Base-by-base conservation (phyloP, 805 yeast genomes). In the Monosporozyma aquatica region DNA sequence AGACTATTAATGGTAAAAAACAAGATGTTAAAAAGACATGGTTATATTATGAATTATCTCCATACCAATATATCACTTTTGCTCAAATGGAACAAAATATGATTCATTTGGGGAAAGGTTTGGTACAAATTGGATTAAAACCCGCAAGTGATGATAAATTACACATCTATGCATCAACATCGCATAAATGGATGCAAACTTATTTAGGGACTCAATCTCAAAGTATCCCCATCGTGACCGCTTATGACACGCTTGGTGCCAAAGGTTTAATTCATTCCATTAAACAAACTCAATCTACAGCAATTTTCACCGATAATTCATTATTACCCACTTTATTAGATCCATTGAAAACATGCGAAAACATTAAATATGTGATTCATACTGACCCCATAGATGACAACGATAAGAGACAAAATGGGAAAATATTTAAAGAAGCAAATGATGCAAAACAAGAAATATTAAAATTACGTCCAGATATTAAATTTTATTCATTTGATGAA, bases 191-290 rank as follows among this genome's bases (percentile, higher is more conserved):
- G 97, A 76, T 90, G 86, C 83, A 85, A 66, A 75, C 85, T 25
- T 90, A 78, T 50, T 62, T 86, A 45, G 95, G 89, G 13, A 73
- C 86, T 41, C 76, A 77, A 53, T 69, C 87, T 41, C 96, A 87
- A 64, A 66, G 74, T 39, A 80, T 92, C 46, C 84, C 97, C 20
- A 74, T 83, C 44, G 97, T 87, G 32, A 92, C 98, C 13, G 97
- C 98, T 29, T 92, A 92, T 64, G 97, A 89, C 63, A 87, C 96
- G 34, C 71, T 89, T 51, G 97, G 97, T 44, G 95, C 87, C 64
- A 72, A 74, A 28, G 95, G 95, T 20, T 72, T 89, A 57, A 82
- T 81, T 44, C 95, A 83, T 65, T 87, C 97, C 3, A 71, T 92
- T 57, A 71, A 74, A 32, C 85, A 89, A 67, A 87, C 97, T 4